Evolutionary conservation across 2,329 filamentous ascomycete species (phyloP).

Genomic region (Colletotrichum sp.): DNA sequence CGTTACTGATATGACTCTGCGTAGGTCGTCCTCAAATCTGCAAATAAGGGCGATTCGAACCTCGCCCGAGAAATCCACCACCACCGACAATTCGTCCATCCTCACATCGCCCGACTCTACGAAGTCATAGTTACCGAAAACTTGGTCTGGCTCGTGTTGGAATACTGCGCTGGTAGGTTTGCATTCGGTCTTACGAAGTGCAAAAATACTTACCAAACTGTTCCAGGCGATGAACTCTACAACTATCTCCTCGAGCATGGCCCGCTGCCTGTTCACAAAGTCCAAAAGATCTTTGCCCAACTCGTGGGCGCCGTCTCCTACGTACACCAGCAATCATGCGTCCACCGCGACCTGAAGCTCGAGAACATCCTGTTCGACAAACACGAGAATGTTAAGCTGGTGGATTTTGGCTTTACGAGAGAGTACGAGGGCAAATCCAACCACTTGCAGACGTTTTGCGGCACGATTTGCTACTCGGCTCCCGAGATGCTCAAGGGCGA

Average conservation of each 20-base stretch:
- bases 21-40: slow-evolving; percentile 97
- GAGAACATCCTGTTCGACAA: slow-evolving; percentile 97
- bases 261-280: slow-evolving; percentile 81
- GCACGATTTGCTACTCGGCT: slow-evolving; percentile 96
- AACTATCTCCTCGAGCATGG: slow-evolving; percentile 92
- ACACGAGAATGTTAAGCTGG: slow-evolving; percentile 95
- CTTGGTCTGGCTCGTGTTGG: slow-evolving; percentile 93
- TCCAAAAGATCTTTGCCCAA: slow-evolving; percentile 95
- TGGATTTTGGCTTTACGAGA: slow-evolving; percentile 96
- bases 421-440: slow-evolving; percentile 96
- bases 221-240: slow-evolving; percentile 89
- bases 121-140: slow-evolving; percentile 97
- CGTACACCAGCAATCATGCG: slow-evolving; percentile 93
- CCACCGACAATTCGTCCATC: slow-evolving; percentile 96
- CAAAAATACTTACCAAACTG: not conserved
- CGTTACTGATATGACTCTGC: not conserved
- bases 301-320: slow-evolving; percentile 94
- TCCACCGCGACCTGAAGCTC: slow-evolving; percentile 95
- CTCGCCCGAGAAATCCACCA: slow-evolving; percentile 98
- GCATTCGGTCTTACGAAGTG: slow-evolving; percentile 27
- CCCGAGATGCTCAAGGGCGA: slow-evolving; percentile 99
- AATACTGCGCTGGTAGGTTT: slow-evolving; percentile 85
- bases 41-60: slow-evolving; percentile 94
- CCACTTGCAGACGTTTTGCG: slow-evolving; percentile 96
- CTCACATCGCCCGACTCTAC: slow-evolving; percentile 94